A percentile compares a stretch with the other conserved stretches of the same genome.
phyloP scores from a whole-genome alignment of 352 stramenopile genomes.

The Globisporangium megalacanthum region DNA sequence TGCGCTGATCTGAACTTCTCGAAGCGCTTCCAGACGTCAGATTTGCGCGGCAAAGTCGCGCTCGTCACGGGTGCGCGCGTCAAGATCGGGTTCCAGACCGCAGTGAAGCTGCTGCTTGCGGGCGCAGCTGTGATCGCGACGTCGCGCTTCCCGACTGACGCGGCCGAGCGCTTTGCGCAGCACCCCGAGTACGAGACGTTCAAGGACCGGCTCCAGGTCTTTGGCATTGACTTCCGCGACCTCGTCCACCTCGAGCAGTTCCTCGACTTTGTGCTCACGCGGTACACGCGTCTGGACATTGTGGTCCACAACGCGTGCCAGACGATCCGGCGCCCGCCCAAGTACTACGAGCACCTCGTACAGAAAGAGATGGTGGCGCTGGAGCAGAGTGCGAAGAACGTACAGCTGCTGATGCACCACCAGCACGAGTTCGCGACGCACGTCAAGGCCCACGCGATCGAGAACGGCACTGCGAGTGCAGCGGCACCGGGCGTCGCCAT shows the following conservation, averaged over 20 bases:
- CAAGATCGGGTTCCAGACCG: slow-evolving; percentile 96
- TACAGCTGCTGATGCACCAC: slow-evolving; percentile 73
- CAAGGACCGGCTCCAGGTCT: slow-evolving; percentile 92
- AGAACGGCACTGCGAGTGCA: slow-evolving; percentile 11
- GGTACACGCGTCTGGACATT: slow-evolving; percentile 91
- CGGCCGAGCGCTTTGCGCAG: slow-evolving; percentile 84
- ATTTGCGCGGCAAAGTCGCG: slow-evolving; percentile 88
- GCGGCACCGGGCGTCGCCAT: slow-evolving; percentile 30
- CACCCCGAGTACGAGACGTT: slow-evolving; percentile 93
- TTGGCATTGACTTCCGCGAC: slow-evolving; percentile 95
- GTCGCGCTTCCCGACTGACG: slow-evolving; percentile 93
- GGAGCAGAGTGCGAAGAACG: slow-evolving; percentile 35
- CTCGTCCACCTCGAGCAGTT: slow-evolving; percentile 95
- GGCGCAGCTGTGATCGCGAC: slow-evolving; percentile 93
- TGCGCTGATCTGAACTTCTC: slow-evolving; percentile 93
- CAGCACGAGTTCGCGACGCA: slow-evolving; percentile 74
- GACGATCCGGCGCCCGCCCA: slow-evolving; percentile 91
- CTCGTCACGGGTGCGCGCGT: slow-evolving; percentile 94
- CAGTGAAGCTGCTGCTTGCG: slow-evolving; percentile 91
- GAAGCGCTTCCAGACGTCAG: slow-evolving; percentile 91
- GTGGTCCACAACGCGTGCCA: slow-evolving; percentile 98
- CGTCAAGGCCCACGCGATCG: slow-evolving; percentile 50
- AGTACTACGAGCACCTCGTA: slow-evolving; percentile 92
- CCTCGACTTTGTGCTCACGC: slow-evolving; percentile 77
- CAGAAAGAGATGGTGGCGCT: slow-evolving; percentile 78